Conservation (phyloP, 2,329 filamentous ascomycete species). For the Lachnellula willkommii region DNA sequence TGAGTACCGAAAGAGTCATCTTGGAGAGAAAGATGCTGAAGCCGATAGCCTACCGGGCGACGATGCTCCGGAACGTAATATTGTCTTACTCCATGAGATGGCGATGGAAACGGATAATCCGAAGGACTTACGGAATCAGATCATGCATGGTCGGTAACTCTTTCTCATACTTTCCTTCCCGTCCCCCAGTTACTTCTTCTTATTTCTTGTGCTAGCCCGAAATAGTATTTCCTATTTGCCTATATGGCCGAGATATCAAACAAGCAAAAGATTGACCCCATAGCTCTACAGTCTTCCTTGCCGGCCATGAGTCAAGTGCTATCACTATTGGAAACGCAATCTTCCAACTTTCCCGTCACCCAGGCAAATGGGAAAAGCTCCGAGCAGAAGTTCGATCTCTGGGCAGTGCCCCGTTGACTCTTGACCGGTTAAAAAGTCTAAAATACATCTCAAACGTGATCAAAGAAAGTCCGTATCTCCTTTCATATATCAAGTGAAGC, state of each 20-base stretch:
- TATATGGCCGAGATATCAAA: too few species aligned
- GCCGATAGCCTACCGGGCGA: constrained; percentile 1
- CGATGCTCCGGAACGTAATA: background rate
- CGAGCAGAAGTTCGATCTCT: constrained; percentile 1
- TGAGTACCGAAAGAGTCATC: background rate
- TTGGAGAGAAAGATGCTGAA: constrained; percentile 12
- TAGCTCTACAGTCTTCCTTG: constrained; percentile 24
- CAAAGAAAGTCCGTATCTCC: constrained; percentile 6
- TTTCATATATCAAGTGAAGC: background rate
- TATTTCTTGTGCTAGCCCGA: too few species aligned
- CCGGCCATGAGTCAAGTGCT: constrained; percentile 23
- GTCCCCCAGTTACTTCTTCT: too few species aligned
- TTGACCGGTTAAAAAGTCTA: constrained; percentile 23
- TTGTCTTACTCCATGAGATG: constrained; percentile 5
- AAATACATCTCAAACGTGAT: constrained; percentile 1
- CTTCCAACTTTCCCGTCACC: constrained; percentile 7
- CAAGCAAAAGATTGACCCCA: background rate
- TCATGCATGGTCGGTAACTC: background rate
- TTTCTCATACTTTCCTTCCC: background rate
- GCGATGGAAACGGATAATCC: constrained; percentile 1
- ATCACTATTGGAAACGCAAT: constrained; percentile 7
- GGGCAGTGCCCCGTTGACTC: constrained; percentile 39
- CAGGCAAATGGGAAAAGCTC: constrained; percentile 3
- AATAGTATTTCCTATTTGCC: too few species aligned
- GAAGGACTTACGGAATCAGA: constrained; percentile 1